Conservation (phyloP, 805 yeast species). For the Yarrowia divulgata region DNA sequence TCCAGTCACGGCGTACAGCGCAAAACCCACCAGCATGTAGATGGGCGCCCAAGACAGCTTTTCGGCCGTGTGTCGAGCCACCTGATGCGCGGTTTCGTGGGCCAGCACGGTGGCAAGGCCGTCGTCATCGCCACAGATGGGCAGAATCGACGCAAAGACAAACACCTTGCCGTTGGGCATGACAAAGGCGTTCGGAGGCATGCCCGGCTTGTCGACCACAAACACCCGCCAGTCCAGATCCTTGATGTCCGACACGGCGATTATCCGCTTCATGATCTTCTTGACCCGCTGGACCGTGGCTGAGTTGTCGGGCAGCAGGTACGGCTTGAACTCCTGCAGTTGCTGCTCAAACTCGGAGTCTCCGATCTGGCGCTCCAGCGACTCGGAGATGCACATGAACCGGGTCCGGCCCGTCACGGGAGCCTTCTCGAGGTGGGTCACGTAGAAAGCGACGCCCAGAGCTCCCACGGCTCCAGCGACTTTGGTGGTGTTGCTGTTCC, state of each 20-base stretch:
- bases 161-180: slow-evolving; percentile 96
- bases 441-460: slow-evolving; percentile 49
- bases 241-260: slow-evolving; percentile 51
- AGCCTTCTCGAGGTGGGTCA: slow-evolving; percentile 72
- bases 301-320: slow-evolving; percentile 66
- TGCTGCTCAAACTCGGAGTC: slow-evolving; percentile 68
- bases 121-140: slow-evolving; percentile 80
- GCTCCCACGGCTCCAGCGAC: slow-evolving; percentile 49
- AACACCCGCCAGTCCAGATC: slow-evolving; percentile 74
- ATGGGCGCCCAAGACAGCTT: slow-evolving; percentile 79
- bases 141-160: slow-evolving; percentile 79
- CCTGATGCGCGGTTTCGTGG: slow-evolving; percentile 93
- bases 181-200: slow-evolving; percentile 97
- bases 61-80: slow-evolving; percentile 91
- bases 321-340: slow-evolving; percentile 58
- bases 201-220: slow-evolving; percentile 70
- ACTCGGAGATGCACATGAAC: slow-evolving; percentile 72
- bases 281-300: slow-evolving; percentile 66
- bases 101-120: slow-evolving; percentile 94
- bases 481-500: slow-evolving; percentile 18
- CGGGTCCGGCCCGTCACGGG: slow-evolving; percentile 79
- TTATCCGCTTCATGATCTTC: slow-evolving; percentile 68
- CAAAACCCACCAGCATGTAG: slow-evolving; percentile 60
- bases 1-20: slow-evolving; percentile 69
- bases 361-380: slow-evolving; percentile 70